Evolutionary conservation across 768 basidiomycete genomes (phyloP).

Genomic region (Paxillus ammoniavirescens): DNA sequence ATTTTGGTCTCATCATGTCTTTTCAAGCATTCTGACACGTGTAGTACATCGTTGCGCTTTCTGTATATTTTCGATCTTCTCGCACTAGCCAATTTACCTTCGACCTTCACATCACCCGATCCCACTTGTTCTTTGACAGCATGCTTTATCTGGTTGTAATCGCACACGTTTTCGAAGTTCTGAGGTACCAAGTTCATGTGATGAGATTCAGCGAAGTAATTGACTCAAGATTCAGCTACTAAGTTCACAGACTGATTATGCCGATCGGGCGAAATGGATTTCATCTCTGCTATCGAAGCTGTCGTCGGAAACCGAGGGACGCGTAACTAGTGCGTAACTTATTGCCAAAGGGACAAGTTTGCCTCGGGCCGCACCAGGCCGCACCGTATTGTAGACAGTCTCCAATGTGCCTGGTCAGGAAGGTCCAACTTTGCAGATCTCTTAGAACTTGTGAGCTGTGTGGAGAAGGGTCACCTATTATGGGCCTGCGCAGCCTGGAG

Average conservation of each 20-base stretch:
- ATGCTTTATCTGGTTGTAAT: conserved; percentile 18
- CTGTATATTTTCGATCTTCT: conserved; percentile 29
- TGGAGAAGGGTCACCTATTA: no score
- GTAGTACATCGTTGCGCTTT: conserved; percentile 17
- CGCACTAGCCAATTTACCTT: conserved; percentile 22
- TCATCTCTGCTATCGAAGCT: background rate
- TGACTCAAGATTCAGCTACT: conserved; percentile 2
- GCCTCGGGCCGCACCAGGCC: no score
- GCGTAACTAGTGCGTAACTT: no score
- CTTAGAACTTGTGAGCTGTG: no score
- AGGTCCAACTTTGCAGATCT: no score
- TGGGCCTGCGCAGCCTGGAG: no score
- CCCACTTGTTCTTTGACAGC: conserved; percentile 9
- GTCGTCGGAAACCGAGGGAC: background rate
- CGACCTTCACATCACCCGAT: conserved; percentile 10
- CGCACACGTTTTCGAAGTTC: conserved; percentile 12
- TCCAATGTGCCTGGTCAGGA: no score
- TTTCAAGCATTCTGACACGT: conserved; percentile 7
- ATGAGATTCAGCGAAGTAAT: background rate
- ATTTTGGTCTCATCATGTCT: conserved; percentile 1
- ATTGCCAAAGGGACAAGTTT: no score
- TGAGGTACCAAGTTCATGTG: background rate
- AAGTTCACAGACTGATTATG: background rate
- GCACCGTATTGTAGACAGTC: no score
- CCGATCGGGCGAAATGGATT: background rate